These are phyloP conservation scores for Cercospora janseana DNA, from an alignment of 2,329 filamentous ascomycete species.

Conservation along the genomic window DNA sequence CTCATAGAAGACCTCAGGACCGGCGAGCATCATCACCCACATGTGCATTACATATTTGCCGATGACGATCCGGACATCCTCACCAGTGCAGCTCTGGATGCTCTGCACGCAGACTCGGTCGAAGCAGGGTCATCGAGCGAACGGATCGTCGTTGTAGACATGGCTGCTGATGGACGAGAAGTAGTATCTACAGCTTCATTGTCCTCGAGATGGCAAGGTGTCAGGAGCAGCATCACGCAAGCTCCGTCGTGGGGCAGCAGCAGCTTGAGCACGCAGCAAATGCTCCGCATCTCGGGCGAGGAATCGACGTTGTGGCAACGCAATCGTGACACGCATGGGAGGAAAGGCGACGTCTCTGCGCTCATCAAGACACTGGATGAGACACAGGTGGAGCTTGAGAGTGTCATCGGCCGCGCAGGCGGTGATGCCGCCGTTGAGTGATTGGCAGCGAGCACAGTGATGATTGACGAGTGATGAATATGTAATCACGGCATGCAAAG, in stretches of 20 bases:
- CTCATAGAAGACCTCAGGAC: conserved; percentile 74
- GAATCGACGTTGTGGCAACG: conserved; percentile 28
- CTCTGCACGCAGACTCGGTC: conserved; percentile 41
- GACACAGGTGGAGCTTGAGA: conserved; percentile 38
- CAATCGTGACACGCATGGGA: conserved; percentile 36
- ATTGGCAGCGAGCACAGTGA: no score
- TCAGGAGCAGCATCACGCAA: conserved; percentile 52
- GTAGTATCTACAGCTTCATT: conserved; percentile 71
- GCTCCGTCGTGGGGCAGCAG: conserved; percentile 64
- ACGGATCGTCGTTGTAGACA: conserved; percentile 57
- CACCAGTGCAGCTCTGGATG: conserved; percentile 61
- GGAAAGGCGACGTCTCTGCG: conserved; percentile 39
- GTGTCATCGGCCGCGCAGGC: conserved; percentile 31
- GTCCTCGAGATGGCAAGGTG: conserved; percentile 69
- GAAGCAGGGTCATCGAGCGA: conserved; percentile 41
- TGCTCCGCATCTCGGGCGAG: conserved; percentile 62
- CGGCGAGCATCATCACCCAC: conserved; percentile 75
- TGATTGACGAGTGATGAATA: no score
- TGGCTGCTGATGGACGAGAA: conserved; percentile 46
- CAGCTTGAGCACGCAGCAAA: conserved; percentile 48
- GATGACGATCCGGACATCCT: conserved; percentile 83
- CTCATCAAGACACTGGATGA: conserved; percentile 41
- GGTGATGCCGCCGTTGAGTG: no score
- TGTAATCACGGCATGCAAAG: no score
- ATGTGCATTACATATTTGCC: conserved; percentile 86